A percentile compares a stretch with the other conserved stretches of the same genome.
Evolutionary conservation across 805 yeast genomes (phyloP).

Genomic region (Monosporozyma solicola): DNA sequence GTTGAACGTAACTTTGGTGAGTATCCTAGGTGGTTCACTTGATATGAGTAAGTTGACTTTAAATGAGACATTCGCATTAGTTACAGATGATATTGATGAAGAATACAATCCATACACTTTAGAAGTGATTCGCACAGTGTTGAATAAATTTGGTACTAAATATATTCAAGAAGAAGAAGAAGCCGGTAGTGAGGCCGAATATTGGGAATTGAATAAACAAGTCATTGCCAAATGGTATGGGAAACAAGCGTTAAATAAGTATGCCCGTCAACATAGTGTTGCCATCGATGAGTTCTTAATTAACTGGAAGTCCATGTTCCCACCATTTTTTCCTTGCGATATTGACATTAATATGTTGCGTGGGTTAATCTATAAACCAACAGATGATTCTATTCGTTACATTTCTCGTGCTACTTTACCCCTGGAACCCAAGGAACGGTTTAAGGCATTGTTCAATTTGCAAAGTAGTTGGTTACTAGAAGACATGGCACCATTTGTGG

Average conservation of each 20-base stretch:
- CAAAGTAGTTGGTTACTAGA: constrained; percentile 54
- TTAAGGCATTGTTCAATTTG: constrained; percentile 42
- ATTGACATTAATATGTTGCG: constrained; percentile 44
- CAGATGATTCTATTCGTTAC: constrained; percentile 44
- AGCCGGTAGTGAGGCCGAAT: constrained; percentile 2
- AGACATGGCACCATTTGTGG: constrained; percentile 56
- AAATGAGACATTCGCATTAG: constrained; percentile 25
- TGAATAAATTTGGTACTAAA: constrained; percentile 36
- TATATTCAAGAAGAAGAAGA: constrained; percentile 18
- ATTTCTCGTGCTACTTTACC: constrained; percentile 45
- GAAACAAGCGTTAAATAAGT: constrained; percentile 36
- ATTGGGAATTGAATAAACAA: constrained; percentile 34
- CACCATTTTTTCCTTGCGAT: constrained; percentile 52
- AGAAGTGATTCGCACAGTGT: constrained; percentile 41
- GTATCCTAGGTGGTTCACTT: constrained; percentile 31
- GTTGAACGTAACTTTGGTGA: constrained; percentile 32
- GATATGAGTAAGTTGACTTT: constrained; percentile 24
- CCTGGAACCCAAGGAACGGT: constrained; percentile 38
- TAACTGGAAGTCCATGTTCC: constrained; percentile 54
- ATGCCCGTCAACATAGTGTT: constrained; percentile 26
- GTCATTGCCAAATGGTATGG: constrained; percentile 59
- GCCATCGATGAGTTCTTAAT: constrained; percentile 48
- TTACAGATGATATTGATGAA: constrained; percentile 25
- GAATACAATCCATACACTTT: constrained; percentile 28
- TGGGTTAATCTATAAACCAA: constrained; percentile 49